Evolutionary conservation across 345 rosid species (phyloP).

Genomic region (Adansonia digitata): DNA sequence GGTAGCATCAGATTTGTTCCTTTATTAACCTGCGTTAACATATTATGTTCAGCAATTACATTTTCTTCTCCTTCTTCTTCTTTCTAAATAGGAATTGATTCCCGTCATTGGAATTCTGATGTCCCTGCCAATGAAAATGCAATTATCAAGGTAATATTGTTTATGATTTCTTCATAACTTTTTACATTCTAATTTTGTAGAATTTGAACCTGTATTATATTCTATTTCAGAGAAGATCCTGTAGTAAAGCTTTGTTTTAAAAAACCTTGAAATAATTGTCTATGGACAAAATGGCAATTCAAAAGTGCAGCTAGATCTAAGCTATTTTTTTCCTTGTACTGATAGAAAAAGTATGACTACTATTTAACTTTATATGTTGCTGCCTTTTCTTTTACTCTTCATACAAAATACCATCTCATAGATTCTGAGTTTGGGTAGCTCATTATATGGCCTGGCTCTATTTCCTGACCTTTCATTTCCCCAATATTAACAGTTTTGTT

Average conservation of each 20-base stretch:
- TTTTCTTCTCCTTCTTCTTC: too few species aligned
- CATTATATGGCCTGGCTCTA: neutral
- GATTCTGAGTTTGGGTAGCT: neutral
- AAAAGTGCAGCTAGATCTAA: neutral
- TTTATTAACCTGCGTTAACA: slow-evolving; percentile 2
- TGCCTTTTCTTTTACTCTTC: neutral
- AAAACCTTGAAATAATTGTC: neutral
- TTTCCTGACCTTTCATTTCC: neutral
- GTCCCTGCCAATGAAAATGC: slow-evolving; percentile 31
- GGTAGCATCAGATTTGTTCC: neutral
- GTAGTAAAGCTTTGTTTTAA: neutral
- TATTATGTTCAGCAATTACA: neutral
- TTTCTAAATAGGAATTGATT: slow-evolving; percentile 44
- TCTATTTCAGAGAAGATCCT: neutral
- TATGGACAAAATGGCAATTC: neutral
- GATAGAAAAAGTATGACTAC: neutral
- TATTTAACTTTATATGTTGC: neutral
- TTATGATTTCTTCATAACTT: neutral
- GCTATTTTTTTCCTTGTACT: neutral
- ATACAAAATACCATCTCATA: neutral
- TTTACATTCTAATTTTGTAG: neutral
- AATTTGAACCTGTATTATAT: neutral
- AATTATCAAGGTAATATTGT: slow-evolving; percentile 50
- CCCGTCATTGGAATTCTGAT: slow-evolving; percentile 40
- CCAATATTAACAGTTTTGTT: neutral